Percentiles rank a stretch among this genome's conserved stretches.
Conservation (phyloP, 352 stramenopile genomes). For the Globisporangium yorkense region DNA sequence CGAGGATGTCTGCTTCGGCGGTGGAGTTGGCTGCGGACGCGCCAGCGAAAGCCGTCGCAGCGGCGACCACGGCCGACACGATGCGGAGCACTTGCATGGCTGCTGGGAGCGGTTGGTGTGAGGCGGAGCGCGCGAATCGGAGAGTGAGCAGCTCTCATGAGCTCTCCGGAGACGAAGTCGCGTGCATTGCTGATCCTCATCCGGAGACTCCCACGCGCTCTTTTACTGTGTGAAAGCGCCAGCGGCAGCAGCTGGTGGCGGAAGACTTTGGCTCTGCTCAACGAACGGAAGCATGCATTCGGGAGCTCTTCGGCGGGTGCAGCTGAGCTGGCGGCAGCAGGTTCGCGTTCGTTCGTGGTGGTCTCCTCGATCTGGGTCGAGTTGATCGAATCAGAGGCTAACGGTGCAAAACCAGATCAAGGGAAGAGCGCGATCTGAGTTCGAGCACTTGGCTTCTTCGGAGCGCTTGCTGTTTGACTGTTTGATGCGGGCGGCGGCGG, state of each 20-base stretch:
- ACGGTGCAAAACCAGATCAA: background rate
- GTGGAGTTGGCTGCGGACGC: background rate
- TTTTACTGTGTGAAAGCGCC: background rate
- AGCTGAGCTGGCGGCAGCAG: background rate
- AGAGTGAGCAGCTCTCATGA: constrained; percentile 1
- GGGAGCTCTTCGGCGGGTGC: background rate
- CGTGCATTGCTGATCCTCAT: background rate
- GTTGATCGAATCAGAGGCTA: no score
- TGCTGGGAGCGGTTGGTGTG: background rate
- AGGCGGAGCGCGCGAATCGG: constrained; percentile 1
- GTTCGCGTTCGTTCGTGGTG: background rate
- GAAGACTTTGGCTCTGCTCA: background rate
- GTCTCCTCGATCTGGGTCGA: background rate
- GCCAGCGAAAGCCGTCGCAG: background rate
- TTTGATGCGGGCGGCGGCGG: no score
- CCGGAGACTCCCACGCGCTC: no score
- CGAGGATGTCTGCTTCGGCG: background rate
- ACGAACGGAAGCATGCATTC: background rate
- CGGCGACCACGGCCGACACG: constrained; percentile 1
- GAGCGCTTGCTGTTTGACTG: no score
- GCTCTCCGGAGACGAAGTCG: background rate
- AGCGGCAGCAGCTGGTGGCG: no score
- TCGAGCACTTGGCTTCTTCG: background rate
- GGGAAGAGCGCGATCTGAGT: background rate
- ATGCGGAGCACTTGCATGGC: constrained; percentile 4